Evolutionary conservation across 768 basidiomycete species (phyloP), one percentile per base, ranked within the genome.

Genomic region (Podaxis sp.): DNA sequence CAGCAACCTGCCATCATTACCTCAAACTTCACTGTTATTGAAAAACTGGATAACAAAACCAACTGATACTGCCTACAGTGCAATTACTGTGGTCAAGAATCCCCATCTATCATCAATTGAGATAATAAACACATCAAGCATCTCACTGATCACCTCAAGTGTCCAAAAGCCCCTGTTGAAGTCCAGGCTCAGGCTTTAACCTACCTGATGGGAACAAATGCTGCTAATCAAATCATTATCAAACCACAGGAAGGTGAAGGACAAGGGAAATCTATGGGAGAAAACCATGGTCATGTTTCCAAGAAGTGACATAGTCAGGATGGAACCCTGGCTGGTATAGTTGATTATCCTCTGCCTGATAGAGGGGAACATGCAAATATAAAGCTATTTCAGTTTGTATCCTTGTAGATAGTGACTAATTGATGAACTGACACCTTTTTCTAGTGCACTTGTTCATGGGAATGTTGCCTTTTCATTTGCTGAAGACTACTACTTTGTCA

Each of bases 391-490:
- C 2, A 4, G 39, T 40, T 40, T 40, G 9, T 40, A 4, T 40
- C 39, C 9, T 17, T 40, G 7, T 40, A 40, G 11, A 40, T 40
- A 17, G 3, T 40, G 4, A 40, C 17, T 40, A 40, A 40, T 40
- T 17, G 9, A 40, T 53, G 54, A 68, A 12, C 68, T 65, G 15
- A 55, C 26, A 26, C 26, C 26, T 26, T 26, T 26, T 26, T 26
- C 26, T 26, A 26, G 26, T 26, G 26, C 26, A 26, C 26, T 72
- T 28, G 62, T 72, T 49, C 71, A 74, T 51, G 66, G 60, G 4
- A 71, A 73, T 63, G 39, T 72, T 9, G 51, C 72, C 13, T 73
- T 74, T 46, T 51, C 19, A 2, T 64, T 57, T n/a, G 59, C 63
- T 0, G 63, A 71, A 28, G 63, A 73, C 51, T 64, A 53, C 9